phyloP scores from a whole-genome alignment of 2,329 filamentous ascomycete genomes.

The Alternaria brassicae region DNA sequence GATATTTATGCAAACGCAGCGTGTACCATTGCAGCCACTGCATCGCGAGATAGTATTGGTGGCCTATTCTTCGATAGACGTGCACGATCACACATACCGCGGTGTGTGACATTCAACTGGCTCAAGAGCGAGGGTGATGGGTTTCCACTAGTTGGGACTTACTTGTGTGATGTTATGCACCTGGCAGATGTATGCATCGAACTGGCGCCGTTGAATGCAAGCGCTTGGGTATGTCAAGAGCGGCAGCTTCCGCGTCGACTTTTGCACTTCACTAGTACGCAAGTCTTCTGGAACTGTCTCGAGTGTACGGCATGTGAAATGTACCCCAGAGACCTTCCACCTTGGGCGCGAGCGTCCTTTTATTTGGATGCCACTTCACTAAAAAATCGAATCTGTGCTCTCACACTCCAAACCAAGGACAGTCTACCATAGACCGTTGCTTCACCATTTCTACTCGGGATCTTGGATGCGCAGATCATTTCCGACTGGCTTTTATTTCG shows the following conservation, averaged over 20 bases:
- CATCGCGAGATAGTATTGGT: neutral
- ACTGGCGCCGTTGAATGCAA: neutral
- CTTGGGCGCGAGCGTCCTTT: neutral
- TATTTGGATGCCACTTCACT: neutral
- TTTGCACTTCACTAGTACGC: neutral
- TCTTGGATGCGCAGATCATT: neutral
- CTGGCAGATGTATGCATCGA: neutral
- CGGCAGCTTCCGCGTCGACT: neutral
- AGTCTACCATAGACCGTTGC: no score
- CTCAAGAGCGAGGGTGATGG: neutral
- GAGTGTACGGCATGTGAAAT: neutral
- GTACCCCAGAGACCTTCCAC: neutral
- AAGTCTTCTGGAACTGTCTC: neutral
- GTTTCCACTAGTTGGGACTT: neutral
- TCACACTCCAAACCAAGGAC: neutral
- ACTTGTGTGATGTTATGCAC: neutral
- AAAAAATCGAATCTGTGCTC: neutral
- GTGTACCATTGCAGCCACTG: neutral
- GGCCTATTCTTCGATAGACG: neutral
- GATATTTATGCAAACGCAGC: neutral
- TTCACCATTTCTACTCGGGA: no score
- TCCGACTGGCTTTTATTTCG: neutral
- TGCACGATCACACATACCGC: fast-evolving
- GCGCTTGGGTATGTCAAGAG: neutral
- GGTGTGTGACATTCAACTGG: neutral